phyloP scores from a whole-genome alignment of 1,284 basidiomycete species.

The Cutaneotrichosporon sp. region DNA sequence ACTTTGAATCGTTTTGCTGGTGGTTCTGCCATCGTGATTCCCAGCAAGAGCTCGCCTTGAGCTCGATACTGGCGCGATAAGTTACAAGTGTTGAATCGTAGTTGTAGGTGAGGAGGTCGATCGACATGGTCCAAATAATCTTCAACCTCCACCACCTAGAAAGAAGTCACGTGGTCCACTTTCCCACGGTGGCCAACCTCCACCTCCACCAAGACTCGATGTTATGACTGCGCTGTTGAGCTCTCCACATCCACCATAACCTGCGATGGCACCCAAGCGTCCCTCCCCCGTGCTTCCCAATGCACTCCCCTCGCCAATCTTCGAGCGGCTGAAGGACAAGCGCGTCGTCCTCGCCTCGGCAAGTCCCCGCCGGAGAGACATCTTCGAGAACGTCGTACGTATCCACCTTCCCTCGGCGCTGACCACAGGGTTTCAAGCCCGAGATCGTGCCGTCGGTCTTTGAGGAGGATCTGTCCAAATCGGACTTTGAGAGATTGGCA shows the following conservation, averaged over 20 bases:
- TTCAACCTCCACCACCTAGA: neutral
- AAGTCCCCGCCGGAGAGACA: slow-evolving; percentile 78
- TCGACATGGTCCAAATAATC: neutral
- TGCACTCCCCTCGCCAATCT: slow-evolving; percentile 65
- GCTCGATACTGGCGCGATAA: neutral
- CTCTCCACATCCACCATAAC: neutral
- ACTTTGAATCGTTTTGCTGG: slow-evolving; percentile 43
- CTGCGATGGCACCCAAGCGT: slow-evolving; percentile 13
- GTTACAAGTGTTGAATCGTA: no score
- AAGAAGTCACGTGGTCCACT: neutral
- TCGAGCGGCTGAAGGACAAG: slow-evolving; percentile 64
- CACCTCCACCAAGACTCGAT: neutral
- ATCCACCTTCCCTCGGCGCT: no score
- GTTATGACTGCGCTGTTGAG: no score
- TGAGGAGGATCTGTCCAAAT: slow-evolving; percentile 69
- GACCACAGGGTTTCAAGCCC: slow-evolving; percentile 69
- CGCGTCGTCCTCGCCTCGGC: slow-evolving; percentile 78
- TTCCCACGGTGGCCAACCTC: neutral
- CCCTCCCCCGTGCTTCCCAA: slow-evolving; percentile 58
- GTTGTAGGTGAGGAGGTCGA: no score
- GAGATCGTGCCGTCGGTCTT: slow-evolving; percentile 87
- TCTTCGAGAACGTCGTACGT: slow-evolving; percentile 72
- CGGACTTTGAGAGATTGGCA: slow-evolving; percentile 65
- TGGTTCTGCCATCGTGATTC: slow-evolving; percentile 36
- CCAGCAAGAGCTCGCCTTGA: no score